phyloP scores from a whole-genome alignment of 75 land plant genomes.

The Picea glauca region DNA sequence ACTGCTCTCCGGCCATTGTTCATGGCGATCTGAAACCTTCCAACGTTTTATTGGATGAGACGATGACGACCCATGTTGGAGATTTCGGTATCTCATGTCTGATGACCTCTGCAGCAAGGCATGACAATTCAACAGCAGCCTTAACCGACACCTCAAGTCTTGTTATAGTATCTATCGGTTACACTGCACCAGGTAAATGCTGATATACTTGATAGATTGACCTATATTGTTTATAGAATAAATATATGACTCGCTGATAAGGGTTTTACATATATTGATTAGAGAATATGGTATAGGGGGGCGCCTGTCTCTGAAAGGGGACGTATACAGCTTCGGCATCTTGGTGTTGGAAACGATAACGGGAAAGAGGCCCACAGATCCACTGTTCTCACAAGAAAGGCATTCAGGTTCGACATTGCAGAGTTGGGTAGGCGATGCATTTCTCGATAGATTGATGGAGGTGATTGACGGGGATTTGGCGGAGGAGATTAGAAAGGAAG shows the following conservation, averaged over 20 bases:
- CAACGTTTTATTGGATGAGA: neutral
- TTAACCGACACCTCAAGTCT: neutral
- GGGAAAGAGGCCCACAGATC: constrained; percentile 44
- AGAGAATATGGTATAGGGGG: constrained; percentile 21
- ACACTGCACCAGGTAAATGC: neutral
- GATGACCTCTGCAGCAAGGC: neutral
- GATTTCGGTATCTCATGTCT: neutral
- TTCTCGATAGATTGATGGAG: neutral
- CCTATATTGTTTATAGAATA: neutral
- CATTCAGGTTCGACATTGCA: neutral
- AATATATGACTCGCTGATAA: neutral
- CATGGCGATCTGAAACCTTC: neutral
- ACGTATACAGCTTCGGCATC: constrained; percentile 65
- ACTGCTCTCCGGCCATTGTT: neutral
- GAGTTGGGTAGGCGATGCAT: neutral
- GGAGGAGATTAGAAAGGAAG: constrained; percentile 7
- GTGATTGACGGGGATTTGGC: neutral
- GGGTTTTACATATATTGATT: neutral
- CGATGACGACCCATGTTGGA: neutral
- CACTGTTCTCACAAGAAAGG: constrained; percentile 12
- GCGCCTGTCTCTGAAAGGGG: constrained; percentile 24
- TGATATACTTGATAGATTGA: neutral
- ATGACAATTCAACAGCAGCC: too few relatives aligned
- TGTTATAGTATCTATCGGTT: neutral
- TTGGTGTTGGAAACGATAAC: constrained; percentile 43